Percentiles rank a stretch among this genome's conserved stretches.
phyloP scores from a whole-genome alignment of 768 basidiomycete species.

The Lyophyllum semitale region DNA sequence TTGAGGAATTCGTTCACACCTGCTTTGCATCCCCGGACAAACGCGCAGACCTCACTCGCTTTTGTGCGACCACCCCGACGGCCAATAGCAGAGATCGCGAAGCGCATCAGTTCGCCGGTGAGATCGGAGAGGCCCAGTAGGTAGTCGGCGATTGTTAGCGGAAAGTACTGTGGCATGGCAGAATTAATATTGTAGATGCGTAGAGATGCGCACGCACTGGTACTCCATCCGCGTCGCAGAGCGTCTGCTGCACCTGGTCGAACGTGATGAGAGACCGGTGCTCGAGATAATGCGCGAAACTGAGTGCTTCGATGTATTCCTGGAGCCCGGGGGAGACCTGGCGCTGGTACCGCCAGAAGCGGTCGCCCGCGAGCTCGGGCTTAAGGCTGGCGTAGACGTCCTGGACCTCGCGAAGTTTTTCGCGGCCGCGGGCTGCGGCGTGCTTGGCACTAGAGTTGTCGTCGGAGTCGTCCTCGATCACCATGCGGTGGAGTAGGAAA shows the following conservation, averaged over 20 bases:
- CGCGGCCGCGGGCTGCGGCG: constrained; percentile 53
- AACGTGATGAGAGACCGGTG: constrained; percentile 67
- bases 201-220: constrained; percentile 50
- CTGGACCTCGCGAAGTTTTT: constrained; percentile 70
- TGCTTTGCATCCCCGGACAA: constrained; percentile 75
- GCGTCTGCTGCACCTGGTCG: constrained; percentile 61
- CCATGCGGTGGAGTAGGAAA: constrained; percentile 84
- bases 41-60: constrained; percentile 64
- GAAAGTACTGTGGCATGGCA: constrained; percentile 60
- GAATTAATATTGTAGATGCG: constrained; percentile 1
- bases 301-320: constrained; percentile 94
- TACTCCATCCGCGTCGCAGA: constrained; percentile 61
- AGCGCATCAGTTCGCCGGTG: constrained; percentile 96
- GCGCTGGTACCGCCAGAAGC: constrained; percentile 78
- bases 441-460: constrained; percentile 30
- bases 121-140: constrained; percentile 91
- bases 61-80: constrained; percentile 64
- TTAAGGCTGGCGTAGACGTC: constrained; percentile 61
- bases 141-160: constrained; percentile 80
- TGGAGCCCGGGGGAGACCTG: constrained; percentile 83
- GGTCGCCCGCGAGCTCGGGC: constrained; percentile 63
- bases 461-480: constrained; percentile 36
- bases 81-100: constrained; percentile 82
- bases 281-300: constrained; percentile 85
- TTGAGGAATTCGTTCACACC: constrained; percentile 38